Evolutionary conservation across 164 flowering plant species (phyloP).

Genomic region (Sextonia rubra): DNA sequence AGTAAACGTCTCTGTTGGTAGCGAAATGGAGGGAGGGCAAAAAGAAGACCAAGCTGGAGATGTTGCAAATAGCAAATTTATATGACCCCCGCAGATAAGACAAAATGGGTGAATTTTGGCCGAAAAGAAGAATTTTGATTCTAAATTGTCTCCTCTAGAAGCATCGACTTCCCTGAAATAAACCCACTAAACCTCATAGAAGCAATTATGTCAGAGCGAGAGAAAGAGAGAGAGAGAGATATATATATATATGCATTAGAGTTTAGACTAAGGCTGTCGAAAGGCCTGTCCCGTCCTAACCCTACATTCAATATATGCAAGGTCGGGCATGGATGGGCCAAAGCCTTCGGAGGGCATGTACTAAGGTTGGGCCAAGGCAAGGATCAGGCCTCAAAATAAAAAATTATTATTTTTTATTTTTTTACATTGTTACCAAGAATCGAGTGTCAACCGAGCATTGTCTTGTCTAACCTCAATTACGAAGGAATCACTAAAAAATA

Average conservation of each 20-base stretch:
- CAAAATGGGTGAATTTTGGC: conserved; percentile 22
- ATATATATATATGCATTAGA: conserved; percentile 52
- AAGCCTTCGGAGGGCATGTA: too few relatives aligned
- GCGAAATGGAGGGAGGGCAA: neutral
- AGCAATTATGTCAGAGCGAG: neutral
- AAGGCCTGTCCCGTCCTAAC: too few relatives aligned
- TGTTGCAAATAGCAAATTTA: neutral
- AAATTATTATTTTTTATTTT: too few relatives aligned
- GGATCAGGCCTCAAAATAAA: too few relatives aligned
- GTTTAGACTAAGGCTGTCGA: neutral
- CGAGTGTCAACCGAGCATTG: too few relatives aligned
- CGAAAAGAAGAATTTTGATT: conserved; percentile 45
- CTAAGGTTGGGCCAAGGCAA: too few relatives aligned
- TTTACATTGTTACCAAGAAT: too few relatives aligned
- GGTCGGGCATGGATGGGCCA: too few relatives aligned
- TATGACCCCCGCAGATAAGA: conserved; percentile 30
- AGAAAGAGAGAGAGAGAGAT: conserved; percentile 9
- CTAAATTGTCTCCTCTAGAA: conserved; percentile 37
- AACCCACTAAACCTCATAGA: conserved; percentile 18
- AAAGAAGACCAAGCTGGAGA: too few relatives aligned
- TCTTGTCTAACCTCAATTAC: too few relatives aligned
- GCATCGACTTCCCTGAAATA: conserved; percentile 30
- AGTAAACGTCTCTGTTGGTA: neutral
- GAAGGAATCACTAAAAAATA: too few relatives aligned
- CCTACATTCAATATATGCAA: too few relatives aligned